phyloP scores from a whole-genome alignment of 1,139 yeast species.

The Taphrina sp. region DNA sequence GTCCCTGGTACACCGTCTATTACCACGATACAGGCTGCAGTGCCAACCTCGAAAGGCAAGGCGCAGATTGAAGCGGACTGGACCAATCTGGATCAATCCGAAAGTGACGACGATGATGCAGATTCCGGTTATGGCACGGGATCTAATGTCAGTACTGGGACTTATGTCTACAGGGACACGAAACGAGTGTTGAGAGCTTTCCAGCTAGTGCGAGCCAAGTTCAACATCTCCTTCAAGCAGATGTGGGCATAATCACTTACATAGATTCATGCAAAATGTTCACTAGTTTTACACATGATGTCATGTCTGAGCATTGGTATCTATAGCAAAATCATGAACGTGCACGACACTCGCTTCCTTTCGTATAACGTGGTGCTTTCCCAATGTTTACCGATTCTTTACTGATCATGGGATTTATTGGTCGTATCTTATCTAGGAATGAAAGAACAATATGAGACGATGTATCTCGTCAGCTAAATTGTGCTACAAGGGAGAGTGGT shows the following conservation, averaged over 20 bases:
- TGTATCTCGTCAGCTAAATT: no score
- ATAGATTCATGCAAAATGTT: no score
- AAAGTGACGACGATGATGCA: constrained; percentile 10
- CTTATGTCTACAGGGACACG: constrained; percentile 26
- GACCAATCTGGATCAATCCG: constrained; percentile 21
- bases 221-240: constrained; percentile 28
- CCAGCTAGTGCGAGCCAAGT: constrained; percentile 29
- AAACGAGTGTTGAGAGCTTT: constrained; percentile 31
- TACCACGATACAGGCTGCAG: constrained; percentile 20
- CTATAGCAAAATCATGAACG: no score
- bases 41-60: constrained; percentile 20
- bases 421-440: no score
- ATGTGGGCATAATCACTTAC: constrained; percentile 36
- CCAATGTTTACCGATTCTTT: no score
- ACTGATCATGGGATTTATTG: no score
- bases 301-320: no score
- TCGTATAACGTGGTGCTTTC: no score
- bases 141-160: constrained; percentile 17
- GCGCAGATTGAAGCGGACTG: constrained; percentile 15
- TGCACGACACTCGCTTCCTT: no score
- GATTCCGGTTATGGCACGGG: constrained; percentile 17
- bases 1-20: constrained; percentile 24
- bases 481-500: no score
- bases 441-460: no score
- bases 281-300: no score